Conservation (phyloP, 306 rosid genomes). For the Prunus davidiana region DNA sequence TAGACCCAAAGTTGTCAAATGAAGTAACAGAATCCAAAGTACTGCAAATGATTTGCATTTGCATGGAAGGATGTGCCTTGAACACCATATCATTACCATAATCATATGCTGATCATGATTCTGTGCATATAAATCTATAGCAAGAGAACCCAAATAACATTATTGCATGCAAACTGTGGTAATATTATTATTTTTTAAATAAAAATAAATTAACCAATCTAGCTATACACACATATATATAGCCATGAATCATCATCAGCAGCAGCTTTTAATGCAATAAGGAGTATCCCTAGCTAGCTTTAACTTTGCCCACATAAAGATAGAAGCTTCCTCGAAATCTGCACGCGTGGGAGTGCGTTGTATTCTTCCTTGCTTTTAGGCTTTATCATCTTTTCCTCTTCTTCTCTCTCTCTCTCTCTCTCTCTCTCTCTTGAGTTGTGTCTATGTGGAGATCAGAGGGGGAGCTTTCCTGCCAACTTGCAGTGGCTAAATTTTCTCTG, state of each 20-base stretch:
- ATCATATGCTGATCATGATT: slow-evolving; percentile 18
- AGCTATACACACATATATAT: background rate
- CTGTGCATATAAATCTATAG: background rate
- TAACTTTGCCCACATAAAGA: slow-evolving; percentile 61
- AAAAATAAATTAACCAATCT: background rate
- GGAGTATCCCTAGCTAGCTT: slow-evolving; percentile 11
- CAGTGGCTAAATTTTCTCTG: slow-evolving; percentile 69
- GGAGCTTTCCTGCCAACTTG: slow-evolving; percentile 76
- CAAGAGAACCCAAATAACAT: background rate
- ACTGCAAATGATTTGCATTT: slow-evolving; percentile 39
- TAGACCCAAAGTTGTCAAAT: slow-evolving; percentile 28
- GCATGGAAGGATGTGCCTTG: slow-evolving; percentile 59
- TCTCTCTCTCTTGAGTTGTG: slow-evolving; percentile 22
- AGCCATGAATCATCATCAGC: slow-evolving; percentile 28
- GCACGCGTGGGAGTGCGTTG: slow-evolving; percentile 97
- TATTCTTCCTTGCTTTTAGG: slow-evolving; percentile 93
- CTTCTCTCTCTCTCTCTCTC: slow-evolving; percentile 4
- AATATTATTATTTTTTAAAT: background rate
- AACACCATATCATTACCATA: slow-evolving; percentile 14
- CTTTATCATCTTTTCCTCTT: slow-evolving; percentile 65
- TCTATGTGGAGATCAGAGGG: slow-evolving; percentile 38
- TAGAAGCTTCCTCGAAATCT: slow-evolving; percentile 97
- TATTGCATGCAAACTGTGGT: slow-evolving; percentile 20
- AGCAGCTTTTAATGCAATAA: slow-evolving; percentile 56
- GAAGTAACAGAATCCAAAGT: slow-evolving; percentile 39